These are phyloP conservation scores for Bocquillonia castaneifolia DNA, from an alignment of 441 rosid genomes.

Conservation along the genomic window DNA sequence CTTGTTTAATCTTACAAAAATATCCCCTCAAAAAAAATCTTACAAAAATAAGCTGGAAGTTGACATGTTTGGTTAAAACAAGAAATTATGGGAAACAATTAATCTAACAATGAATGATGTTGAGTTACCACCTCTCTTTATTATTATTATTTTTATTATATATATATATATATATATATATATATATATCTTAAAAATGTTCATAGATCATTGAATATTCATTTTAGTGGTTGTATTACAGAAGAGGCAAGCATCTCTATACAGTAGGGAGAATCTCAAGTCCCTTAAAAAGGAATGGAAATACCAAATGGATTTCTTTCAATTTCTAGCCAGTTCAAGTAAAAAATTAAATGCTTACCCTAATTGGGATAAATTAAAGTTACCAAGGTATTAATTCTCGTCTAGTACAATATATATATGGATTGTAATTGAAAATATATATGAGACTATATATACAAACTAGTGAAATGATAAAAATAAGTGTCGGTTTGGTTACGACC, in stretches of 20 bases:
- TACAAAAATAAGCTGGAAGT: not conserved
- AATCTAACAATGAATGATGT: not conserved
- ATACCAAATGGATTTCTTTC: not conserved
- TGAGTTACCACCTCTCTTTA: not conserved
- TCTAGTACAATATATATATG: not conserved
- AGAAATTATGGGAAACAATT: not conserved
- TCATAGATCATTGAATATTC: no score
- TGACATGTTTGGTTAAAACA: constrained; percentile 2
- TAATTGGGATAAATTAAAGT: not conserved
- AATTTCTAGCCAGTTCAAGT: not conserved
- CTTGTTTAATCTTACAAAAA: no score
- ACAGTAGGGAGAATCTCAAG: no score
- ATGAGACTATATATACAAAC: no score
- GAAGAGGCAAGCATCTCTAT: no score
- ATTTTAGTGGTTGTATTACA: no score
- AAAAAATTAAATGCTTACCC: not conserved
- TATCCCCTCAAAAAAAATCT: not conserved
- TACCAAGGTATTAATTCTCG: not conserved
- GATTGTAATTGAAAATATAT: no score
- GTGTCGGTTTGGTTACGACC: no score
- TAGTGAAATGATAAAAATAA: no score
- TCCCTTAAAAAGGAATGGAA: not conserved
- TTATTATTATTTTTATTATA: no score
- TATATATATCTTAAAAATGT: no score
- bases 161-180: no score